Base-by-base conservation (phyloP, 2,329 filamentous ascomycete genomes). In the Rhytidhysteron rufulum region DNA sequence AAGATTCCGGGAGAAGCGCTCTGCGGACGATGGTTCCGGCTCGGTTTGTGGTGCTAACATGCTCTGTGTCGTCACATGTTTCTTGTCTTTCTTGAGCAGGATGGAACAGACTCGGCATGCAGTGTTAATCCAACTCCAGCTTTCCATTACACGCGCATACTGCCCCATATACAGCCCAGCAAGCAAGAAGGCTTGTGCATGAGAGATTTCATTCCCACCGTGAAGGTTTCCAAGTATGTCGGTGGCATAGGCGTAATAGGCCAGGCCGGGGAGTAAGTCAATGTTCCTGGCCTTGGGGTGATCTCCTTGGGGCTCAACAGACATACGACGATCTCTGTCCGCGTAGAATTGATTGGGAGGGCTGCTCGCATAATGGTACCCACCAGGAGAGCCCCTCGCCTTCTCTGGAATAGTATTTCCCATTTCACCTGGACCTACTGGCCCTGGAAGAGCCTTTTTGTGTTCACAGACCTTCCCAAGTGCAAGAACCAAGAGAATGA, bases 151-250 rank as follows among this genome's bases (percentile, higher is more conserved):
- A 35, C 91, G 79, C 1, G 83, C 90, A 19, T 96, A 70, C 61
- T 97, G 93, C 3, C 88, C 89, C 47, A 90, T 83, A 60, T 95
- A 98, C 4, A 98, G 69, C 3, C 88, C 88, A 13, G 88, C 88
- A 34, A 97, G 75, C 18, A 97, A 79, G 52, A 83, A 82, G 6
- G 86, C 87, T 62, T 95, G 90, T 4, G 94, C 87, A 57, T 93
- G 85, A 49, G 85, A 83, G 43, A 97, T 73, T 31, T 86, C 86
- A 45, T 85, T 86, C 1, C 85, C 85, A 10, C 86, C 90, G 25
- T 82, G 75, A 37, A 93, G 82, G 43, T 85, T 85, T 4, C 89
- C 89, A 13, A 97, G 70, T 27, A 97, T 95, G 45, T 93, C 85
- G 1, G 85, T 85, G 2, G 89, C 91, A 45, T 86, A 83, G 1